Conservation (phyloP, 2,329 filamentous ascomycete genomes). For the Trichoderma aggressivum region DNA sequence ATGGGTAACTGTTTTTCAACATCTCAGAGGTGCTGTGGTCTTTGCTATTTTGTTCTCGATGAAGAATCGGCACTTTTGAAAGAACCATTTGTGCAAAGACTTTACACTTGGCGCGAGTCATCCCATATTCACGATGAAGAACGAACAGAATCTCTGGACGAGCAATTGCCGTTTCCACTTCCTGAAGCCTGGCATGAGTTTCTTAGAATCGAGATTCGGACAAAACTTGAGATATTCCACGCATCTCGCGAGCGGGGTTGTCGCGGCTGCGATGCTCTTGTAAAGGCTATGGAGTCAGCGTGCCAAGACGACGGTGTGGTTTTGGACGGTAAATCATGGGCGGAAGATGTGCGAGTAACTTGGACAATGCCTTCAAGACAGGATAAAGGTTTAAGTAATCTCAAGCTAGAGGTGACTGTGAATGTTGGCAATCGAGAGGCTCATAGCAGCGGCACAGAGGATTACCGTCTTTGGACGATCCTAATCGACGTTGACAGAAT, state of each 20-base stretch:
- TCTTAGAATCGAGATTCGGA: neutral
- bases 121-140: neutral
- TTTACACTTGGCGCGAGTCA: neutral
- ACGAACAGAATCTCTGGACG: neutral
- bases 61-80: neutral
- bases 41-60: conserved; percentile 17
- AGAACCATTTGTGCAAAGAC: neutral
- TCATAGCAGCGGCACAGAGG: neutral
- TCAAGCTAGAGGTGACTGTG: neutral
- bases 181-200: neutral
- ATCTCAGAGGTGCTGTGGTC: neutral
- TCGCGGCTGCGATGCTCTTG: conserved; percentile 1
- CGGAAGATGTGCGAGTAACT: neutral
- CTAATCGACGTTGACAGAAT: neutral
- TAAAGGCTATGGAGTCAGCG: neutral
- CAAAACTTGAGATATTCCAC: neutral
- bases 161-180: conserved; percentile 4
- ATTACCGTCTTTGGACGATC: neutral
- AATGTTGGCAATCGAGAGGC: neutral
- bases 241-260: neutral
- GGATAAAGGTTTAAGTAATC: neutral
- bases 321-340: neutral
- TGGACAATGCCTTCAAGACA: neutral
- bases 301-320: neutral
- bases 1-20: conserved; percentile 9